These are phyloP conservation scores for Camelina hispida DNA, from an alignment of 345 rosid genomes.

Conservation along the genomic window DNA sequence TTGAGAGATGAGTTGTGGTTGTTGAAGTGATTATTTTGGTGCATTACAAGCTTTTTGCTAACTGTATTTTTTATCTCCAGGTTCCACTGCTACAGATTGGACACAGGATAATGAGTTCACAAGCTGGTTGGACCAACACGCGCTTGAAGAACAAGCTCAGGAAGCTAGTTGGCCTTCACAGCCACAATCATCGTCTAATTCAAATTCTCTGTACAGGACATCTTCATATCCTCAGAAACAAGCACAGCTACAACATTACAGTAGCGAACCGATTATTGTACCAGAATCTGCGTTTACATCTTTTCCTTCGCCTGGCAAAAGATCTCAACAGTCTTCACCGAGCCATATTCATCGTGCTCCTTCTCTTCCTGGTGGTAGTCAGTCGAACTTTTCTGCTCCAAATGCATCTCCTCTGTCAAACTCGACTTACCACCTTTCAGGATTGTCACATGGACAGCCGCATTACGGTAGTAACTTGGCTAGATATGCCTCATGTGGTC, in stretches of 20 bases:
- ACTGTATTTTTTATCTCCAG: constrained; percentile 65
- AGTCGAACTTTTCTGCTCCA: constrained; percentile 60
- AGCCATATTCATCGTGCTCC: constrained; percentile 61
- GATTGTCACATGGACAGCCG: constrained; percentile 63
- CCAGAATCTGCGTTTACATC: constrained; percentile 79
- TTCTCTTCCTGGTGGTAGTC: constrained; percentile 58
- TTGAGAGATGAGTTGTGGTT: neutral
- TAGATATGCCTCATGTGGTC: constrained; percentile 67
- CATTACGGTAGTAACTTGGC: constrained; percentile 69
- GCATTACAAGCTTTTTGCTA: neutral
- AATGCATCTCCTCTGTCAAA: constrained; percentile 66
- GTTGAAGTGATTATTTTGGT: neutral
- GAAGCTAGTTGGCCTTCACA: constrained; percentile 87
- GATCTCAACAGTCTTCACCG: constrained; percentile 64
- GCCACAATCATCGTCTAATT: constrained; percentile 57
- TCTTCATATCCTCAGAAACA: constrained; percentile 88
- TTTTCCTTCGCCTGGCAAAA: constrained; percentile 80
- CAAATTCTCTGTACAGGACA: constrained; percentile 78
- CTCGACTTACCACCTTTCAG: constrained; percentile 61
- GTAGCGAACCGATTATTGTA: constrained; percentile 66
- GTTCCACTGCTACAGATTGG: constrained; percentile 93
- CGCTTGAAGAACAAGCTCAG: constrained; percentile 62
- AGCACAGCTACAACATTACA: constrained; percentile 65
- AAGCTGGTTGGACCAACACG: constrained; percentile 75
- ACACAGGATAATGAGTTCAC: constrained; percentile 77